phyloP scores from a whole-genome alignment of 2,329 filamentous ascomycete species.

The Trichocomaceae sp. region DNA sequence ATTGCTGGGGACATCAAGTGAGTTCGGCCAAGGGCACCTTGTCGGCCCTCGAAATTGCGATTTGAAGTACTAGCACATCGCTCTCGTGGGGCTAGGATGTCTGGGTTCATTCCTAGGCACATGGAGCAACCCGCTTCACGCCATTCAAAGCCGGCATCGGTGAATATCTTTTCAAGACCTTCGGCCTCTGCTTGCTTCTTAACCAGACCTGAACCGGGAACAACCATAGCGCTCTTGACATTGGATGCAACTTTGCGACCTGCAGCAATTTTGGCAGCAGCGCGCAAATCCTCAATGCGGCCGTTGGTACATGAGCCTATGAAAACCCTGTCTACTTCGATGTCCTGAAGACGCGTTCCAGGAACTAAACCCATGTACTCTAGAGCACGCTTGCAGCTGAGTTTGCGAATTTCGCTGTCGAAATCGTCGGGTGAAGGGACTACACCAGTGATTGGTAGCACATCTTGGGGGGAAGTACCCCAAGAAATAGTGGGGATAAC shows the following conservation, averaged over 20 bases:
- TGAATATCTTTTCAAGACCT: constrained; percentile 87
- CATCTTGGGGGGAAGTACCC: constrained; percentile 95
- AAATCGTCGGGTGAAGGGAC: constrained; percentile 90
- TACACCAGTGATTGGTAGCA: constrained; percentile 85
- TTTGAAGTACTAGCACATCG: constrained; percentile 94
- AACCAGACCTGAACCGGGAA: constrained; percentile 89
- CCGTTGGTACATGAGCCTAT: constrained; percentile 98
- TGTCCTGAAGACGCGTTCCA: constrained; percentile 86
- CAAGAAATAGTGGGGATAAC: constrained; percentile 91
- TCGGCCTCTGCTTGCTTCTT: constrained; percentile 88
- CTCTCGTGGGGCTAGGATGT: constrained; percentile 87
- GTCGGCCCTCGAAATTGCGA: constrained; percentile 94
- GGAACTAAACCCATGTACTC: constrained; percentile 93
- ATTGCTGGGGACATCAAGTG: constrained; percentile 97
- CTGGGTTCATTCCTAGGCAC: constrained; percentile 99
- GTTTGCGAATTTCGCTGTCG: constrained; percentile 69
- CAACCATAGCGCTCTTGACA: constrained; percentile 90
- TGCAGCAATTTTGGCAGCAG: constrained; percentile 77
- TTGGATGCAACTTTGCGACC: constrained; percentile 82
- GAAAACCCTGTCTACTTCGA: constrained; percentile 89
- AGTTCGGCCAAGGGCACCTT: constrained; percentile 84
- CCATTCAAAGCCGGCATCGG: constrained; percentile 93
- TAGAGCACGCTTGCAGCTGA: constrained; percentile 70
- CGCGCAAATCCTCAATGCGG: constrained; percentile 88
- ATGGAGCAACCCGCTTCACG: constrained; percentile 97